phyloP scores from a whole-genome alignment of 768 basidiomycete genomes.

The Auriscalpium microsporum region DNA sequence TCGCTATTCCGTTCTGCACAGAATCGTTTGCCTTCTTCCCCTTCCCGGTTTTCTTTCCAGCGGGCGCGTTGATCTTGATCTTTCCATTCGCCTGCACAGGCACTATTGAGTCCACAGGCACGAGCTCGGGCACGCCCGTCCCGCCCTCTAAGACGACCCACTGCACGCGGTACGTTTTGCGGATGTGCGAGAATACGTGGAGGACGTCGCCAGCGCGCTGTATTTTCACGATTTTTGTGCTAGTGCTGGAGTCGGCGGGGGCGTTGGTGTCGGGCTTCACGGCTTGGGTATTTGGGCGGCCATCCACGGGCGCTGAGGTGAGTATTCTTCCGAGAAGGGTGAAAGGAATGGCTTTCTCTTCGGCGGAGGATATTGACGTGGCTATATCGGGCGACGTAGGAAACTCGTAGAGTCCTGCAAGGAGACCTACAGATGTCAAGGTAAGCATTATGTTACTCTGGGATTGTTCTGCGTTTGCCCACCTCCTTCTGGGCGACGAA shows the following conservation, averaged over 20 bases:
- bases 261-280: background rate
- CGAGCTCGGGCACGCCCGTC: conserved; percentile 31
- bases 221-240: conserved; percentile 34
- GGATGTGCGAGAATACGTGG: conserved; percentile 87
- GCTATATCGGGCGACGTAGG: conserved; percentile 55
- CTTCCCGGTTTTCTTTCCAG: conserved; percentile 7
- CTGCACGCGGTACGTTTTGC: conserved; percentile 72
- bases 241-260: conserved; percentile 4
- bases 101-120: background rate
- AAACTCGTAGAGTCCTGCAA: conserved; percentile 88
- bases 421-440: conserved; percentile 49
- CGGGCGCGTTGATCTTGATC: conserved; percentile 3
- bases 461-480: conserved; percentile 10
- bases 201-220: conserved; percentile 54
- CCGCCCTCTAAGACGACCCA: conserved; percentile 65
- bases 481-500: conserved; percentile 82
- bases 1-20: background rate
- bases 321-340: conserved; percentile 35
- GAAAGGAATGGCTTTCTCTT: conserved; percentile 25
- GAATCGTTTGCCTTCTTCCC: conserved; percentile 1
- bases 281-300: conserved; percentile 1
- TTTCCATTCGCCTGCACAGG: conserved; percentile 5
- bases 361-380: conserved; percentile 29
- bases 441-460: too few relatives aligned
- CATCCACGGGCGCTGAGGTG: conserved; percentile 14